phyloP scores from a whole-genome alignment of 495 filamentous ascomycete species.

The Hypoxylon fragiforme region DNA sequence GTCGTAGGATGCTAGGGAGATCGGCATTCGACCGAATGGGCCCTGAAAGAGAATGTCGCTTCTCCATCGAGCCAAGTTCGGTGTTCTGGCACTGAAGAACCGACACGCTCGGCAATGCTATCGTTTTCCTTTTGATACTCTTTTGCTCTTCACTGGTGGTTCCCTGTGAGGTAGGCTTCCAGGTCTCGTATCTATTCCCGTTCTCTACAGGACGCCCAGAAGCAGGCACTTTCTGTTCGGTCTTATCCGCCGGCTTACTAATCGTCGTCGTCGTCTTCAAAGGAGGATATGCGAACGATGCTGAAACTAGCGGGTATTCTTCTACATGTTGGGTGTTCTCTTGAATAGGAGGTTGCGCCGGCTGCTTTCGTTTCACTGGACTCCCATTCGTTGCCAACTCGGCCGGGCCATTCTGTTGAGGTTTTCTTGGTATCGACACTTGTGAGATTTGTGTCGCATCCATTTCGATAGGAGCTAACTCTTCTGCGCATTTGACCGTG shows the following conservation, averaged over 20 bases:
- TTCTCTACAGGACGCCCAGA: conserved; percentile 19
- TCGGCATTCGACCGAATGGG: conserved; percentile 1
- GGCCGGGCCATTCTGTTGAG: conserved; percentile 6
- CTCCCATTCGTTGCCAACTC: conserved; percentile 42
- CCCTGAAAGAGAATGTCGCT: conserved; percentile 23
- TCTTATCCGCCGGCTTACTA: neutral
- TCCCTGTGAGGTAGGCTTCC: conserved; percentile 30
- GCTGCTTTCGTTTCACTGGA: conserved; percentile 34
- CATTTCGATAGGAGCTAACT: conserved; percentile 50
- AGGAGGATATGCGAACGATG: conserved; percentile 36
- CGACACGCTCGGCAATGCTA: conserved; percentile 20
- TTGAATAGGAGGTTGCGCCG: conserved; percentile 3
- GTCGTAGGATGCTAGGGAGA: conserved; percentile 15
- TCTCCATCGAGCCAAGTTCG: conserved; percentile 25
- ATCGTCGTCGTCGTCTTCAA: conserved; percentile 11
- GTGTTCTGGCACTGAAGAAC: conserved; percentile 33
- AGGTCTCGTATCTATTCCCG: conserved; percentile 40
- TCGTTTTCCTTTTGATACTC: conserved; percentile 14
- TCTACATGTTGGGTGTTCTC: conserved; percentile 20
- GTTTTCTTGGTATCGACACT: conserved; percentile 23
- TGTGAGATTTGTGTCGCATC: conserved; percentile 29
- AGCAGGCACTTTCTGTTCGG: conserved; percentile 19
- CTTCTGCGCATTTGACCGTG: conserved; percentile 40
- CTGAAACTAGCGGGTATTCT: conserved; percentile 33
- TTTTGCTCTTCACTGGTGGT: conserved; percentile 10